Conservation (phyloP, 2,329 filamentous ascomycete genomes). For the Tricladium varicosporioides region DNA sequence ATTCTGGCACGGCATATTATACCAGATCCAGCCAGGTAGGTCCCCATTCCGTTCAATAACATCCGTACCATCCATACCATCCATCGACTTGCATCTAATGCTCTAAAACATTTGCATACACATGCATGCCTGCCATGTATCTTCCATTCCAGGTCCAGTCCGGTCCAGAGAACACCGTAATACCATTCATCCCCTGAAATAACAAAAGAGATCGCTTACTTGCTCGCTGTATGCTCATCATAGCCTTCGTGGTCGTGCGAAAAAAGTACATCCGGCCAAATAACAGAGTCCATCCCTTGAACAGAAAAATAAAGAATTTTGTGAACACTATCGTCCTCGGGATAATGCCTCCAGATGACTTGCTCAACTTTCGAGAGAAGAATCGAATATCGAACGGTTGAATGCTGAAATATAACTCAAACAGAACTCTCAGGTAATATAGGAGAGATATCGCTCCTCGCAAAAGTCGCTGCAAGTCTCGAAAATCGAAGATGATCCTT, state of each 20-base stretch:
- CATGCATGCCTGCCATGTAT: background rate
- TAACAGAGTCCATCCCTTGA: too few relatives aligned
- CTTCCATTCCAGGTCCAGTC: background rate
- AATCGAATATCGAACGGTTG: background rate
- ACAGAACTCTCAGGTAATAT: background rate
- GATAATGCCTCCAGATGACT: background rate
- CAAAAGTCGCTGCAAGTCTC: background rate
- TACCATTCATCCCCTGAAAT: background rate
- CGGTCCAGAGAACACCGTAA: background rate
- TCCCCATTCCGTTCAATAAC: too few relatives aligned
- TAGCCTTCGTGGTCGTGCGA: too few relatives aligned
- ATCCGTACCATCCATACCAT: background rate
- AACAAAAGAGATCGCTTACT: too few relatives aligned
- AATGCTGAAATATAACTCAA: background rate
- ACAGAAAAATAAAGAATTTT: too few relatives aligned
- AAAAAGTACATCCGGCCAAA: too few relatives aligned
- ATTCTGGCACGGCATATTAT: too few relatives aligned
- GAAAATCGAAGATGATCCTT: background rate
- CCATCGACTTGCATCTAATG: constrained; percentile 1
- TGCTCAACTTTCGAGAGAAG: background rate
- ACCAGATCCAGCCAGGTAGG: too few relatives aligned
- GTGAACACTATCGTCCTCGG: too few relatives aligned
- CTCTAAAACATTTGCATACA: background rate
- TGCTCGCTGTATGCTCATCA: too few relatives aligned
- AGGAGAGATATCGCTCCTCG: background rate